Conservation (phyloP, 768 basidiomycete species). For the Boletus barrowsii region DNA sequence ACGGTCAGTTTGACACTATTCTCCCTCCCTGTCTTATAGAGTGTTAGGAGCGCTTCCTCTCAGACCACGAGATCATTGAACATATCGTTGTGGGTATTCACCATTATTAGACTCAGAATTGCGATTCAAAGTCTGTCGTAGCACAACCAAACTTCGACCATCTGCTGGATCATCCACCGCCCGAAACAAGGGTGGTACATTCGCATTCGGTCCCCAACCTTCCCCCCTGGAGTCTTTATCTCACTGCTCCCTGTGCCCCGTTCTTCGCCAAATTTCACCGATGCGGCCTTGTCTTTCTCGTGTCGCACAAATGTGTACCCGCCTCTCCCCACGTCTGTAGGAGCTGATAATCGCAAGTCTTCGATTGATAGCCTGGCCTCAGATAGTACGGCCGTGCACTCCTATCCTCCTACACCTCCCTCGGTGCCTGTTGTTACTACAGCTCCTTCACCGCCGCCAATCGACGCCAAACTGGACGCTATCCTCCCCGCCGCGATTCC, state of each 20-base stretch:
- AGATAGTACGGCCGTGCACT: slow-evolving; percentile 42
- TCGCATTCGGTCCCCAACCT: slow-evolving; percentile 66
- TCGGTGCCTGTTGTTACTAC: slow-evolving; percentile 28
- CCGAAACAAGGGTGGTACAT: slow-evolving; percentile 86
- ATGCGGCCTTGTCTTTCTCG: slow-evolving; percentile 51
- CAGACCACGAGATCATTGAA: slow-evolving; percentile 74
- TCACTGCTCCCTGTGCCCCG: slow-evolving; percentile 50
- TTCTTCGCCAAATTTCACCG: slow-evolving; percentile 44
- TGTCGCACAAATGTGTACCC: slow-evolving; percentile 45
- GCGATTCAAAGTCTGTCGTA: slow-evolving; percentile 19
- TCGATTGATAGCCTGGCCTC: slow-evolving; percentile 27
- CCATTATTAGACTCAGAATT: not conserved
- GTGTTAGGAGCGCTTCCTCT: slow-evolving; percentile 66
- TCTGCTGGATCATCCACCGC: slow-evolving; percentile 75
- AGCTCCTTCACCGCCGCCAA: slow-evolving; percentile 35
- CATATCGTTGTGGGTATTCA: slow-evolving; percentile 57
- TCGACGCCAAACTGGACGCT: slow-evolving; percentile 28
- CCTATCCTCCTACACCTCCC: slow-evolving; percentile 58
- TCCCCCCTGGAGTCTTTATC: slow-evolving; percentile 60
- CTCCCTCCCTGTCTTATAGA: slow-evolving; percentile 8
- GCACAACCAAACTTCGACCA: slow-evolving; percentile 65
- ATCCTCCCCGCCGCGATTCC: slow-evolving; percentile 6
- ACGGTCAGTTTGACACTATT: slow-evolving; percentile 12
- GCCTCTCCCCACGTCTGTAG: slow-evolving; percentile 16
- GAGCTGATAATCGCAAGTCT: slow-evolving; percentile 13